Evolutionary conservation across 495 filamentous ascomycete genomes (phyloP).

Genomic region (Acidiella bohemica): DNA sequence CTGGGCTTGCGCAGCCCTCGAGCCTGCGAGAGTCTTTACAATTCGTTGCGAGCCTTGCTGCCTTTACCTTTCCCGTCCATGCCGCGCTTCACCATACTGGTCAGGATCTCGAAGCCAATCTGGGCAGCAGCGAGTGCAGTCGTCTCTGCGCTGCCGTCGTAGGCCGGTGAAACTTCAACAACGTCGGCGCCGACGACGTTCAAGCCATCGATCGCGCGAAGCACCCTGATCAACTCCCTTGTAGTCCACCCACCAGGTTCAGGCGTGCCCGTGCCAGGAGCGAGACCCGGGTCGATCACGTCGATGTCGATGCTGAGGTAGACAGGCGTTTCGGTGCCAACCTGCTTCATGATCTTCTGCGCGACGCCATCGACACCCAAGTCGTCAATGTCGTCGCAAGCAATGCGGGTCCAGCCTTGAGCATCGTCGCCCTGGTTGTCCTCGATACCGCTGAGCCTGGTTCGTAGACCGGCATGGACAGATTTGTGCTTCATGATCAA

Average conservation of each 20-base stretch:
- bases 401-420: slow-evolving; percentile 33
- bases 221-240: slow-evolving; percentile 37
- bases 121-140: slow-evolving; percentile 39
- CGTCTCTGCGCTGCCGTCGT: slow-evolving; percentile 35
- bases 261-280: slow-evolving; percentile 40
- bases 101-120: slow-evolving; percentile 33
- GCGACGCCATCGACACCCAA: slow-evolving; percentile 34
- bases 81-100: slow-evolving; percentile 31
- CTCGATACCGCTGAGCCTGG: slow-evolving; percentile 50
- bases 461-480: slow-evolving; percentile 67
- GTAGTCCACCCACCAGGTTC: slow-evolving; percentile 42
- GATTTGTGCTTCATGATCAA: slow-evolving; percentile 53
- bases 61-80: slow-evolving; percentile 22
- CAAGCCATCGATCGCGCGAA: slow-evolving; percentile 35
- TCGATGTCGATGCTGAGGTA: slow-evolving; percentile 40
- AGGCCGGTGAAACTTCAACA: slow-evolving; percentile 41
- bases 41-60: slow-evolving; percentile 23
- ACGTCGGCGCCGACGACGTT: slow-evolving; percentile 41
- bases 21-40: slow-evolving; percentile 19
- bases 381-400: slow-evolving; percentile 38
- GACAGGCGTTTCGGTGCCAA: slow-evolving; percentile 31
- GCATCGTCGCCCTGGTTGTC: slow-evolving; percentile 50
- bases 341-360: slow-evolving; percentile 32
- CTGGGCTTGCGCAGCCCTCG: too few species aligned
- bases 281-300: slow-evolving; percentile 40